A percentile compares a stretch with the other conserved stretches of the same genome.
Evolutionary conservation across 1,284 basidiomycete species (phyloP).

Genomic region (Phellopilus nigrolimitatus): DNA sequence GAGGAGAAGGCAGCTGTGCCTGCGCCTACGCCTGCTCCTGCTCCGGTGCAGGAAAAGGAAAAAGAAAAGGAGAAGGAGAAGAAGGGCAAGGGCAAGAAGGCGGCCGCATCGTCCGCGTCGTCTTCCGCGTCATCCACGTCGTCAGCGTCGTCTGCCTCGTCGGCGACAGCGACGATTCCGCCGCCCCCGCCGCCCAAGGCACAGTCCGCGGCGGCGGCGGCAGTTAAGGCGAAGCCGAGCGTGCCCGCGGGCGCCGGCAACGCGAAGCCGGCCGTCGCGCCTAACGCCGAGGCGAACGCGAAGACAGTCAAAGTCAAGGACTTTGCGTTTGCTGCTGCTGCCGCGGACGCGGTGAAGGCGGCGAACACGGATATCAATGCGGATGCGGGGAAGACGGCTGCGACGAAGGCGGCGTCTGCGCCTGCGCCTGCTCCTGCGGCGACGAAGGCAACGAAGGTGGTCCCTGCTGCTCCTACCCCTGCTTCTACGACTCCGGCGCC

Average conservation of each 20-base stretch:
- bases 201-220: background rate
- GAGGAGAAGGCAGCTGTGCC: too few relatives aligned
- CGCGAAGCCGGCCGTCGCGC: background rate
- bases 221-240: background rate
- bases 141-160: too few relatives aligned
- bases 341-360: background rate
- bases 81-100: constrained; percentile 7
- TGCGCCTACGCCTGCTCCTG: too few relatives aligned
- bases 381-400: background rate
- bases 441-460: background rate
- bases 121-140: too few relatives aligned
- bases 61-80: constrained; percentile 9
- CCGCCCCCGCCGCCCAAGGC: background rate
- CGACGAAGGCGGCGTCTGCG: background rate
- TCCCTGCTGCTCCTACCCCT: background rate
- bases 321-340: background rate
- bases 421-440: background rate
- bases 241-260: background rate
- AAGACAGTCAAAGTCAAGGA: background rate
- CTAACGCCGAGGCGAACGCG: background rate
- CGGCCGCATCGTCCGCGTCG: constrained; percentile 6
- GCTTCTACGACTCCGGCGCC: background rate
- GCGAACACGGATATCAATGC: too few relatives aligned
- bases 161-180: background rate
- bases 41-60: background rate